These are phyloP conservation scores for Saturnispora galanensis DNA, from an alignment of 805 yeast species.

Conservation along the genomic window DNA sequence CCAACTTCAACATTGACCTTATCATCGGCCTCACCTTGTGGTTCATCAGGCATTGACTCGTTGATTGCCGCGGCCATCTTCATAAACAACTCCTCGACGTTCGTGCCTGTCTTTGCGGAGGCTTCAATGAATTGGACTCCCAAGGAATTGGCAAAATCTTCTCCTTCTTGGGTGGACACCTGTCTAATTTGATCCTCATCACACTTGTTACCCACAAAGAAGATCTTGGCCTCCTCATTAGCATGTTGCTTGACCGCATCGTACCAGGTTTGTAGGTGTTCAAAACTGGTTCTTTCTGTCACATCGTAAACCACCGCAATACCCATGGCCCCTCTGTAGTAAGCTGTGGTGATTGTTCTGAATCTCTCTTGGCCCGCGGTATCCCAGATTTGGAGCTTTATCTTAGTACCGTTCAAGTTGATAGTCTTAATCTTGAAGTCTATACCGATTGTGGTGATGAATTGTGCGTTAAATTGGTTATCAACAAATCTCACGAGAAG, in stretches of 20 bases:
- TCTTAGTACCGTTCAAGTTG: conserved; percentile 84
- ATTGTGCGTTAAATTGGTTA: conserved; percentile 92
- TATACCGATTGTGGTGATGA: conserved; percentile 95
- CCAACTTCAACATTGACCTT: conserved; percentile 22
- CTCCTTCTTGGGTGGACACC: conserved; percentile 85
- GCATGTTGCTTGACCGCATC: conserved; percentile 95
- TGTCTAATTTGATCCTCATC: conserved; percentile 85
- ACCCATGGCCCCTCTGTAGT: conserved; percentile 86
- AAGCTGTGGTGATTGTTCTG: conserved; percentile 89
- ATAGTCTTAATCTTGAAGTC: conserved; percentile 96
- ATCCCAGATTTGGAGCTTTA: conserved; percentile 94
- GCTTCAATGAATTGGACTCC: conserved; percentile 92
- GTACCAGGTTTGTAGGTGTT: conserved; percentile 90
- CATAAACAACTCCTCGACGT: conserved; percentile 87
- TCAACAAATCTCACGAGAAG: conserved; percentile 86
- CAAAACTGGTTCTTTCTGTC: conserved; percentile 84
- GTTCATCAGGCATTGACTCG: conserved; percentile 49
- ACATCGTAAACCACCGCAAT: conserved; percentile 78
- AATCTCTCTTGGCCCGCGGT: conserved; percentile 97
- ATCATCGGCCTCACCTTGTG: conserved; percentile 19
- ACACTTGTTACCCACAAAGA: conserved; percentile 91
- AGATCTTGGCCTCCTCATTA: conserved; percentile 87
- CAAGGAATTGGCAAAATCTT: conserved; percentile 73
- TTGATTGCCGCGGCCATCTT: conserved; percentile 80
- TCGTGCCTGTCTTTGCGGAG: conserved; percentile 86